These are phyloP conservation scores for Mycena polygramma DNA, from an alignment of 768 basidiomycete species.

Conservation along the genomic window DNA sequence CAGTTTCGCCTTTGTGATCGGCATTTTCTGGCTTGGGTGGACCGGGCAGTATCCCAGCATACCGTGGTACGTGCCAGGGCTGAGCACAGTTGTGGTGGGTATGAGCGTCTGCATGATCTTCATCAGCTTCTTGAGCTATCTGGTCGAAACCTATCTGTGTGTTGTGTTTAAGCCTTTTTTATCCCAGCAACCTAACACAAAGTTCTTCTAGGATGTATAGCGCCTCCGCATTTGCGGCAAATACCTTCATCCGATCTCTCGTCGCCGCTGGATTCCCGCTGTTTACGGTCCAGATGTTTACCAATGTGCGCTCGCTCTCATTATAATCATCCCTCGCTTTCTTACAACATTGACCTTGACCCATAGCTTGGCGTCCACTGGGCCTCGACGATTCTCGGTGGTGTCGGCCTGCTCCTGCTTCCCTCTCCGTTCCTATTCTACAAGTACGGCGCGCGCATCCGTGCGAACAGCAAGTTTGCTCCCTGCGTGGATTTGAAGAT, in stretches of 20 bases:
- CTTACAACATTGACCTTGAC: not conserved
- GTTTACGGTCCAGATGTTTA: conserved; percentile 77
- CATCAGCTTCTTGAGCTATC: conserved; percentile 70
- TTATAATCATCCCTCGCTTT: not conserved
- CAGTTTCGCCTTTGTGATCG: conserved; percentile 66
- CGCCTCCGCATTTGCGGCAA: conserved; percentile 75
- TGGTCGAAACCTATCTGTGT: conserved; percentile 70
- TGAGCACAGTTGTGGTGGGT: conserved; percentile 65
- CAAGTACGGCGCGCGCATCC: conserved; percentile 71
- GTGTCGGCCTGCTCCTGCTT: conserved; percentile 66
- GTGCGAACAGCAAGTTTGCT: conserved; percentile 69
- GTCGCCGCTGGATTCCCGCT: conserved; percentile 74
- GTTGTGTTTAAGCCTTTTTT: conserved; percentile 19
- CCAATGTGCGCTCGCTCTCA: conserved; percentile 51
- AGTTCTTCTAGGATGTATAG: conserved; percentile 56
- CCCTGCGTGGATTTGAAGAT: conserved; percentile 50
- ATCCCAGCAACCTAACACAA: not conserved
- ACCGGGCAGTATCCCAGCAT: conserved; percentile 64
- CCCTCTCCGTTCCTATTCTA: conserved; percentile 81
- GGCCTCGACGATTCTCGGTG: conserved; percentile 68
- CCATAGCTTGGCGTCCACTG: conserved; percentile 66
- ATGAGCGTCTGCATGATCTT: conserved; percentile 65
- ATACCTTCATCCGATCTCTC: conserved; percentile 69
- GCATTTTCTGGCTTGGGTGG: conserved; percentile 81
- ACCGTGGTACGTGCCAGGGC: conserved; percentile 70